Base-by-base conservation (phyloP, 768 basidiomycete species). In the Chalciporus chontae region DNA sequence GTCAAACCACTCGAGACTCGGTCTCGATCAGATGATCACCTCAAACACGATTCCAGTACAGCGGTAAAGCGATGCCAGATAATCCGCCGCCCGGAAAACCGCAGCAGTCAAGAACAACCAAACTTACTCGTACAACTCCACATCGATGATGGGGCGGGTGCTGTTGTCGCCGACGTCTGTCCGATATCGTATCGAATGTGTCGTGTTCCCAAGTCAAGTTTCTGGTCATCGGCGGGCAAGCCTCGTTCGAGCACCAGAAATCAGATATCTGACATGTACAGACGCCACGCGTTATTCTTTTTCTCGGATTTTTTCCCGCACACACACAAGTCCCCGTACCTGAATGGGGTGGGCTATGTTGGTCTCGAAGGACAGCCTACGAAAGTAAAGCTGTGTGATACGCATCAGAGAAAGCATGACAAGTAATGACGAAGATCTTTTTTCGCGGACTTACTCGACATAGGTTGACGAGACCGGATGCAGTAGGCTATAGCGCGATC, bases 381-480 rank as follows among this genome's bases (percentile, higher is more conserved):
- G 13, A 57, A 38, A 7, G 18, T 45, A 13, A 61, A 62, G 39
- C 49, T 47, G 21, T 31, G 29, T 31, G 31, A 10, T 26, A 0
- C 14, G 11, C 4, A 27, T 57, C 11, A 57, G 34, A 10, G 10
- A 9, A 1, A 13, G 8, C 29, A n/a, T 31, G 10, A 31, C 2
- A 9, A 48, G 54, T 48, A 26, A 26, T 26, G 3, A 26, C 1
- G 8, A 7, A 5, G 7, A 26, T 26, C 3, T 26, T 26, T 8
- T 26, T 26, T 8, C 26, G 26, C 26, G 26, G 26, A 26, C 26
- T 26, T 18, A 54, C 47, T 60, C 39, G 27, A 32, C 49, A 13
- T 51, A 57, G 13, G 51, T 59, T 11, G 43, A 53, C 34, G 17
- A 57, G 1, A 1, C 59, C 59, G 5, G 46, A 46, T 0, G 54